Base-by-base conservation (phyloP, 1,284 basidiomycete species). In the Pseudozyma tsukubaensis region DNA sequence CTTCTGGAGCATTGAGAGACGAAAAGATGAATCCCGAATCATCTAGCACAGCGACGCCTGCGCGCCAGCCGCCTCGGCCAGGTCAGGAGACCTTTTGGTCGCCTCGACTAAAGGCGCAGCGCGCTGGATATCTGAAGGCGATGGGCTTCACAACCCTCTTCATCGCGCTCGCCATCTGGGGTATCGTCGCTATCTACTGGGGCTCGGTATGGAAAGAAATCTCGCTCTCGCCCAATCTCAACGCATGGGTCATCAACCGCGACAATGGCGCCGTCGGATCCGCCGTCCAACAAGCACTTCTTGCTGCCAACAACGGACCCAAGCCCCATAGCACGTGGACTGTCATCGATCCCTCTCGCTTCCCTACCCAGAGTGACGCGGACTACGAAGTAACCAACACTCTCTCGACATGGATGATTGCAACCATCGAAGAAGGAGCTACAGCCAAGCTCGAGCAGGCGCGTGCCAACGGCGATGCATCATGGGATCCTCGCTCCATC, bases 171-270 rank as follows among this genome's bases (percentile, higher is more conserved):
- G 24, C 60, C 29, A 70, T 78, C 40, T 82, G 78, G 78, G 35
- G 52, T 8, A 12, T 73, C 21, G 55, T 78, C 12, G 35, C 72
- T 7, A 79, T 83, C 50, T 81, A 82, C 65, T 83, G 81, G 82
- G 82, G 77, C 18, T 77, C 75, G 0, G 57, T 83, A 1, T 83
- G 69, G 59, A 72, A 75, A 40, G 66, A 70, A 40, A 44, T 50
- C 19, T 73, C 77, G 16, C 56, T 64, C 13, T 72, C 76, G 1
- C 73, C 76, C 29, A 71, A 78, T 18, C 65, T 82, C 43, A 50
- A 47, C 9, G 77, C 64, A 1, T 75, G 69, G 67, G 69, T 84
- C 47, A 50, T 84, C 51, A 82, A 84, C 48, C 66, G 78, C 39
- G 82, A 84, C 50, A 21, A 42, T 0, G 75, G 69, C 52, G 70